Conservation (phyloP, 1,284 basidiomycete species). For the Ustilago loliicola region DNA sequence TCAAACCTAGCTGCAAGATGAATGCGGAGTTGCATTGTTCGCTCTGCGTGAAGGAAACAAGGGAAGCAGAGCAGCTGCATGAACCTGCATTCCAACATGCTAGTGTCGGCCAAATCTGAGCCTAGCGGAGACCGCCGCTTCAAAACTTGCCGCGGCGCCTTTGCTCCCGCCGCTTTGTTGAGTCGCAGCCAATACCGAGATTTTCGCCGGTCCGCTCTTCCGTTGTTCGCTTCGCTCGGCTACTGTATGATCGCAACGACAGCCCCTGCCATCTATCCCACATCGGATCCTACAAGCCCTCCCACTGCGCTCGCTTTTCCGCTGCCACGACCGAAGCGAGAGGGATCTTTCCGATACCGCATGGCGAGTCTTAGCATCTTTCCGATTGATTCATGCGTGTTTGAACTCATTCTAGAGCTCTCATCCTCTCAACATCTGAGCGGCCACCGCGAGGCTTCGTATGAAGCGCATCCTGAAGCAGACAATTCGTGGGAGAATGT, state of each 20-base stretch:
- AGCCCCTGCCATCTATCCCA: not conserved
- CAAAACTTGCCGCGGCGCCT: not conserved
- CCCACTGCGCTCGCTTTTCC: no score
- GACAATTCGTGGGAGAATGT: not conserved
- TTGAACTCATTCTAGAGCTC: not conserved
- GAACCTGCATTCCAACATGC: no score
- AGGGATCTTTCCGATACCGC: conserved; percentile 4
- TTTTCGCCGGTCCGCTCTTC: not conserved
- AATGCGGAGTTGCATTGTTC: conserved; percentile 5
- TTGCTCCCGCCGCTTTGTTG: not conserved
- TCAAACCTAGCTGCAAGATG: not conserved
- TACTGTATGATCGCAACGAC: no score
- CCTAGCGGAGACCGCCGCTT: conserved; percentile 3
- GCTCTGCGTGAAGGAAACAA: not conserved
- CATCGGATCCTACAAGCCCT: not conserved
- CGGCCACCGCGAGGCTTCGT: not conserved
- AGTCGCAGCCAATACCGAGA: not conserved
- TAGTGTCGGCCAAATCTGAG: conserved; percentile 1
- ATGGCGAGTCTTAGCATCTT: not conserved
- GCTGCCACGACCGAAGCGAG: not conserved
- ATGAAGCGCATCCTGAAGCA: not conserved
- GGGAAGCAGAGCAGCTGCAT: no score
- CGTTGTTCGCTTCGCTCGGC: not conserved
- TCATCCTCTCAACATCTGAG: not conserved
- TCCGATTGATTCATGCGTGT: not conserved